These are phyloP conservation scores for Flaveria linearis DNA, from an alignment of 129 eudicot genomes.

Conservation along the genomic window DNA sequence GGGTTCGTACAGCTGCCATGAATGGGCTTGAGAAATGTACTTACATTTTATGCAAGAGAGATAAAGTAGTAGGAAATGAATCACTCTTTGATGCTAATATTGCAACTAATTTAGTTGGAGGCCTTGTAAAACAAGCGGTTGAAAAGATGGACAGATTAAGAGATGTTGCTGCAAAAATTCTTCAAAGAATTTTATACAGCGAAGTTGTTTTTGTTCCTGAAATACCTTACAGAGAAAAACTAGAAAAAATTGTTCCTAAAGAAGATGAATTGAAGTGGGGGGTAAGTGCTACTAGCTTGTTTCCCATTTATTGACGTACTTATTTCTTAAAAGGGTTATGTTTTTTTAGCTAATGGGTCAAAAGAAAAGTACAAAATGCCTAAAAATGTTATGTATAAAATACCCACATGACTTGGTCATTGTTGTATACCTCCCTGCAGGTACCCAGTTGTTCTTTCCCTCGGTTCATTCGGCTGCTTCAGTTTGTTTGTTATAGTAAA, in stretches of 20 bases:
- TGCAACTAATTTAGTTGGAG: conserved; percentile 73
- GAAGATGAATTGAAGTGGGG: conserved; percentile 72
- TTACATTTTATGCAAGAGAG: conserved; percentile 63
- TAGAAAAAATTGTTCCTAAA: conserved; percentile 54
- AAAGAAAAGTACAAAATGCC: not conserved
- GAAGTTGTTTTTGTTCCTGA: conserved; percentile 58
- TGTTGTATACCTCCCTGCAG: conserved; percentile 42
- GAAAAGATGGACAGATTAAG: conserved; percentile 96
- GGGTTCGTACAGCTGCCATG: conserved; percentile 99
- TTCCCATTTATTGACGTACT: conserved; percentile 6
- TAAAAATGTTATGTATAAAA: not conserved
- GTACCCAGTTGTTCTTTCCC: conserved; percentile 82
- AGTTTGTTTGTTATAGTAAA: conserved; percentile 71
- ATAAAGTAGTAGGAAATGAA: conserved; percentile 31
- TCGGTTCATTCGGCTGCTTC: conserved; percentile 68
- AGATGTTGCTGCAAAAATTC: conserved; percentile 84
- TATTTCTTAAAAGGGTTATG: not conserved
- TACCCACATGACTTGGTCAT: not conserved
- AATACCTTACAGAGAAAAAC: conserved; percentile 61
- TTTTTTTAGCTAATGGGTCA: not conserved
- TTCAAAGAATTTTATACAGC: conserved; percentile 68
- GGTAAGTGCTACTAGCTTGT: conserved; percentile 48
- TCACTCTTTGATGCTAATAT: conserved; percentile 61
- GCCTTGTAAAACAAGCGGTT: conserved; percentile 81
- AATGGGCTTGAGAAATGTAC: conserved; percentile 84